phyloP scores from a whole-genome alignment of 805 yeast genomes.

The Cyberlindnera japonica region DNA sequence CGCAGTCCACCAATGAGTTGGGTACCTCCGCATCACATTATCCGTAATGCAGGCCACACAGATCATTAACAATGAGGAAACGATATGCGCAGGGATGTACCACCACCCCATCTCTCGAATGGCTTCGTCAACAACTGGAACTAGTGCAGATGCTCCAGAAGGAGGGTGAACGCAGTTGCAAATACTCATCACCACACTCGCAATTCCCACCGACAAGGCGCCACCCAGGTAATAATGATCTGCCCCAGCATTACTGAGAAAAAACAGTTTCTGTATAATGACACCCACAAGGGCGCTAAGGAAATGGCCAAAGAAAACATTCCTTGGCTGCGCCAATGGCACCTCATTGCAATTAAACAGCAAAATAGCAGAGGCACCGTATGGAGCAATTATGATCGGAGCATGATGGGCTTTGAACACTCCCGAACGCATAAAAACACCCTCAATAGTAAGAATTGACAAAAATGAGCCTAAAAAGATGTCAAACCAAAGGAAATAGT shows the following conservation, averaged over 20 bases:
- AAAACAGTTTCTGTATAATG: constrained; percentile 48
- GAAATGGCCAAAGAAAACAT: constrained; percentile 53
- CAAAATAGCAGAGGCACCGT: constrained; percentile 62
- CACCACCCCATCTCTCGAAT: constrained; percentile 59
- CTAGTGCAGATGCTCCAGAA: constrained; percentile 64
- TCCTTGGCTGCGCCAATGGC: constrained; percentile 66
- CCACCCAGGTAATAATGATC: constrained; percentile 55
- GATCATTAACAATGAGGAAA: constrained; percentile 45
- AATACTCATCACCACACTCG: constrained; percentile 51
- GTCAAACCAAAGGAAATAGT: constrained; percentile 44
- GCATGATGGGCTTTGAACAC: constrained; percentile 39
- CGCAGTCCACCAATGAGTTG: constrained; percentile 55
- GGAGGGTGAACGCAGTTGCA: constrained; percentile 66
- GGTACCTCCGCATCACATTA: constrained; percentile 51
- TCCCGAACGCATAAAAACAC: constrained; percentile 37
- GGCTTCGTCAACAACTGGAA: constrained; percentile 47
- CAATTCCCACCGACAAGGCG: constrained; percentile 50
- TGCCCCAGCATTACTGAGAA: constrained; percentile 33
- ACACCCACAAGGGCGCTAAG: constrained; percentile 51
- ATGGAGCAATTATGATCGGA: constrained; percentile 49
- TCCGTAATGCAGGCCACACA: constrained; percentile 50
- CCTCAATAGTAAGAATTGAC: constrained; percentile 45
- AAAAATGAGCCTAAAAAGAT: constrained; percentile 41
- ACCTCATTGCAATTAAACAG: constrained; percentile 51
- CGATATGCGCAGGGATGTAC: constrained; percentile 53